phyloP scores from a whole-genome alignment of 169 alveolate genomes.

The Plasmodium inui region DNA sequence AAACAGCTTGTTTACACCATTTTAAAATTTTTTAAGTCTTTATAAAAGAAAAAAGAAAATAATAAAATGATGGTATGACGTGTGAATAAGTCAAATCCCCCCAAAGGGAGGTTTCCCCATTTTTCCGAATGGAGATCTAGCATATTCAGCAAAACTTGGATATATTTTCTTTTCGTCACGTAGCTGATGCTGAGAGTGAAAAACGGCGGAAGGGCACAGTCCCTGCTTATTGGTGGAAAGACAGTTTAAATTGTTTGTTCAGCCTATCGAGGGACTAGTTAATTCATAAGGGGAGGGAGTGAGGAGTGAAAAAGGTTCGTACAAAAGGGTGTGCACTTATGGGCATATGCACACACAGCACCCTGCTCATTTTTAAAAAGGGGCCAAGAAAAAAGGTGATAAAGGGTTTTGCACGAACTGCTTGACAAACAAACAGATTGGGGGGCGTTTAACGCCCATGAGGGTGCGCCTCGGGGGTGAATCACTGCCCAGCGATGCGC shows the following conservation, averaged over 20 bases:
- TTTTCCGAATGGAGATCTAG: neutral
- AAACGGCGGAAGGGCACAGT: neutral
- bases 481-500: neutral
- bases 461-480: neutral
- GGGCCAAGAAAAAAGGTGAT: neutral
- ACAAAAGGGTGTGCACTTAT: neutral
- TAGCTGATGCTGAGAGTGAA: neutral
- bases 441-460: neutral
- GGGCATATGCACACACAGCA: neutral
- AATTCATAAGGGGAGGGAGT: neutral
- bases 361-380: neutral
- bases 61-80: neutral
- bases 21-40: neutral
- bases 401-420: neutral
- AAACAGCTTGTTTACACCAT: neutral
- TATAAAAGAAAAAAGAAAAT: neutral
- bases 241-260: neutral
- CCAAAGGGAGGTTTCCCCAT: constrained; percentile 4
- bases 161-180: neutral
- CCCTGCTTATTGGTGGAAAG: neutral
- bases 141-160: neutral
- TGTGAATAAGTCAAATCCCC: neutral
- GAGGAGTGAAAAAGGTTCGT: neutral
- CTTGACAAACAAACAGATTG: neutral
- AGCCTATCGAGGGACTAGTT: neutral